Conservation (phyloP, 169 alveolate genomes). For the Cryptosporidium tyzzeri region DNA sequence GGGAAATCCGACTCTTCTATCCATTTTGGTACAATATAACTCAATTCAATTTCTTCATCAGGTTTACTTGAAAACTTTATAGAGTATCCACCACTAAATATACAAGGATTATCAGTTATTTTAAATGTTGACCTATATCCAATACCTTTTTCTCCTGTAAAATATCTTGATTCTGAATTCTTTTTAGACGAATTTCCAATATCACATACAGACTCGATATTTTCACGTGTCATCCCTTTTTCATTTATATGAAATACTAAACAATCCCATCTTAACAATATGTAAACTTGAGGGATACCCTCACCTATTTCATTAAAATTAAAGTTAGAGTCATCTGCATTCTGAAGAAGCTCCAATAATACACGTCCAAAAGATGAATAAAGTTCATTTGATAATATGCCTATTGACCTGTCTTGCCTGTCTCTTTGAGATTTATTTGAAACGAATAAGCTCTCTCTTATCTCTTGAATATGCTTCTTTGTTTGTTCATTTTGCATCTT, state of each 20-base stretch:
- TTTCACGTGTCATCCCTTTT: conserved; percentile 77
- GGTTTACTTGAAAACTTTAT: conserved; percentile 61
- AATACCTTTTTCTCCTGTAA: conserved; percentile 73
- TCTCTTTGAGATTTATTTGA: conserved; percentile 60
- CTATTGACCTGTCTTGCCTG: conserved; percentile 61
- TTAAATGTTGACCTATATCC: conserved; percentile 62
- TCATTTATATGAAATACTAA: conserved; percentile 79
- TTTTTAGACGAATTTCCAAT: conserved; percentile 77
- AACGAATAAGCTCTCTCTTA: conserved; percentile 35
- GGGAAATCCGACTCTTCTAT: conserved; percentile 44
- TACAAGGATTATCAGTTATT: conserved; percentile 60
- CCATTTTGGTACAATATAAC: conserved; percentile 74
- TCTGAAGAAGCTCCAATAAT: conserved; percentile 79
- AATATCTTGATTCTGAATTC: conserved; percentile 39
- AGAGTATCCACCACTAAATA: conserved; percentile 59
- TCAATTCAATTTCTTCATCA: conserved; percentile 51
- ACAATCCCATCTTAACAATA: conserved; percentile 76
- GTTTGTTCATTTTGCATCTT: conserved; percentile 21
- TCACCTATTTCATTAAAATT: conserved; percentile 29
- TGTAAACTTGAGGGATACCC: conserved; percentile 63
- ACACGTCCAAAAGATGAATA: conserved; percentile 77
- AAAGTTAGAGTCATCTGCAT: conserved; percentile 78
- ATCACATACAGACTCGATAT: conserved; percentile 80
- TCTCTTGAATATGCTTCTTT: conserved; percentile 28
- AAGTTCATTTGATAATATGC: conserved; percentile 77